These are phyloP conservation scores for Platismatia glauca DNA, from an alignment of 495 filamentous ascomycete genomes.

Conservation along the genomic window DNA sequence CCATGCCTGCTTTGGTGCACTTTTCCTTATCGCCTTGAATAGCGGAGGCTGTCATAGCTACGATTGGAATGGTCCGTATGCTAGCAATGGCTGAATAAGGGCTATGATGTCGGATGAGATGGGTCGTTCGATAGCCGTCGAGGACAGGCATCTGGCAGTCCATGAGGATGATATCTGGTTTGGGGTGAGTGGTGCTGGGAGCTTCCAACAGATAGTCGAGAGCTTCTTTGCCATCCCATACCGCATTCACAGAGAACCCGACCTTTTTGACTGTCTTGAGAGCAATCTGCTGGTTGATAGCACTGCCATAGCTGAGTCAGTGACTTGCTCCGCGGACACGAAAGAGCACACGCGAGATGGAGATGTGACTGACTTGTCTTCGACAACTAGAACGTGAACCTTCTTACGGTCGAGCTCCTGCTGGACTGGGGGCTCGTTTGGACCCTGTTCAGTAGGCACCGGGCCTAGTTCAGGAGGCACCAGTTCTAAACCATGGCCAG, in stretches of 20 bases:
- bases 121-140: constrained; percentile 69
- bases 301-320: constrained; percentile 29
- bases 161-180: constrained; percentile 77
- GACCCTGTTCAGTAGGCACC: neutral
- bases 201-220: constrained; percentile 52
- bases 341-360: neutral
- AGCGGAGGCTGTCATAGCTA: constrained; percentile 75
- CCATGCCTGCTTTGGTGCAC: constrained; percentile 65
- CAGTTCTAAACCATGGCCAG: neutral
- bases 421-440: neutral
- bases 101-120: constrained; percentile 53
- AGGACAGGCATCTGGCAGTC: constrained; percentile 80
- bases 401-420: constrained; percentile 36
- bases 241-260: constrained; percentile 60
- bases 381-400: constrained; percentile 60
- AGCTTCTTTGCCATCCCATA: constrained; percentile 69
- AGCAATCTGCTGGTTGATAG: constrained; percentile 72
- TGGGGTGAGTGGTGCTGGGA: constrained; percentile 28
- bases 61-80: constrained; percentile 53
- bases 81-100: constrained; percentile 45
- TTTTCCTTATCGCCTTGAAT: constrained; percentile 77
- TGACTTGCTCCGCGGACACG: neutral
- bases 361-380: constrained; percentile 57
- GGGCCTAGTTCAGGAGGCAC: neutral
- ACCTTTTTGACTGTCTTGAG: constrained; percentile 64